Base-by-base conservation (phyloP, 2,329 filamentous ascomycete species). In the Huntiella decipiens region DNA sequence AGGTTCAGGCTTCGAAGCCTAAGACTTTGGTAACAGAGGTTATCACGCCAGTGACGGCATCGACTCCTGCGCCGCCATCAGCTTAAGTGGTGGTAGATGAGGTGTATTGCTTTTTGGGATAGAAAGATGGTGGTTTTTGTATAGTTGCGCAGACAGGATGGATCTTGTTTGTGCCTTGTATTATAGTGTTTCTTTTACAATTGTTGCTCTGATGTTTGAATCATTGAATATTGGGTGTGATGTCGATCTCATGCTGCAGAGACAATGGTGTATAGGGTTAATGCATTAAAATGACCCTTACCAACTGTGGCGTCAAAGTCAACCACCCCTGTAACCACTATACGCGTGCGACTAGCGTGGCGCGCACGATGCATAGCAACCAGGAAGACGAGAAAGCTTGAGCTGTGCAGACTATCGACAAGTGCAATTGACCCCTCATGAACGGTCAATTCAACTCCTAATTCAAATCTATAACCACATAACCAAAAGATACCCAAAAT, bases 401-500 rank as follows among this genome's bases (percentile, higher is more conserved):
- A 39, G 31, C 22, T 36, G 39, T 31, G 37, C 22, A 28, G 39
- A n/a, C 32, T 33, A 13, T 10, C 15, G 31, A 36, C 16, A 13
- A 19, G 38, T 17, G 10, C 17, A 34, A 41, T 6, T 35, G 17
- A 41, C 41, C 16, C n/a, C 6, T 11, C 15, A 16, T 32, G 13
- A 17, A 17, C 16, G 16, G 12, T 15, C 7, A 45, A 39, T 37
- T 19, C 8, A 11, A 19, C 8, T 15, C 8, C 4, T 15, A 36
- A 31, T 7, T 8, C 16, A 8, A n/a, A 16, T 17, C 6, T 15
- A 42, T 47, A 13, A 42, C 12, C 15, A 43, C 2, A 11, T 19
- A 31, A 31, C 4, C 17, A n/a, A 4, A 28, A 41, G 12, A n/a
- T 41, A 31, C 13, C 28, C 11, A 49, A n/a, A 44, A 80, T 80